Evolutionary conservation across 495 filamentous ascomycete species (phyloP).

Genomic region (Tetracladium setigerum): DNA sequence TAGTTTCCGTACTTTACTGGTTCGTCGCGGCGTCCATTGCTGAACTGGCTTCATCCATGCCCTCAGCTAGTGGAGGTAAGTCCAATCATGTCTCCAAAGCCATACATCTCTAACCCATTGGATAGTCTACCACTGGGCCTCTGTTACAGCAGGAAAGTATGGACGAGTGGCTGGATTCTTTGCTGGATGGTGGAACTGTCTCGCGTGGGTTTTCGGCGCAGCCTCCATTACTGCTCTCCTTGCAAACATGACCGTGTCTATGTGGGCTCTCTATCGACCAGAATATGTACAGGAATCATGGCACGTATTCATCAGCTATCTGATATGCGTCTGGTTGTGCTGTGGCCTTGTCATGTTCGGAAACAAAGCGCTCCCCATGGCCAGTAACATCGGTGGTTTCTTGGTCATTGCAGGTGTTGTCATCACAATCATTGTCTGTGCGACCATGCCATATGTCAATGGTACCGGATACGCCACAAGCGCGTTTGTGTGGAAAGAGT

Average conservation of each 20-base stretch:
- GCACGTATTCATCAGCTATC: conserved; percentile 68
- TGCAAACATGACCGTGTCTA: conserved; percentile 56
- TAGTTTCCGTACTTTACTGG: conserved; percentile 14
- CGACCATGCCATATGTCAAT: conserved; percentile 56
- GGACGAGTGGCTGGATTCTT: conserved; percentile 69
- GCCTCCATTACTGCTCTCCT: conserved; percentile 64
- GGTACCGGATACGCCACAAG: conserved; percentile 41
- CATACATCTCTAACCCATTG: background rate
- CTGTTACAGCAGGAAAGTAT: conserved; percentile 62
- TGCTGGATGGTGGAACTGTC: conserved; percentile 72
- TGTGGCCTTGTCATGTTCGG: conserved; percentile 59
- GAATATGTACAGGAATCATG: conserved; percentile 54
- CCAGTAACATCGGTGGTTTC: conserved; percentile 61
- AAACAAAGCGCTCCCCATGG: conserved; percentile 57
- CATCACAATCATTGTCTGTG: conserved; percentile 66
- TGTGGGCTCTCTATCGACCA: conserved; percentile 67
- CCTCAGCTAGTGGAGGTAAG: conserved; percentile 56
- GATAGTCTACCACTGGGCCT: conserved; percentile 76
- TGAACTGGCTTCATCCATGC: conserved; percentile 71
- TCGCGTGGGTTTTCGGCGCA: conserved; percentile 65
- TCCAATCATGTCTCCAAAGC: background rate
- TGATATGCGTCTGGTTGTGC: conserved; percentile 59
- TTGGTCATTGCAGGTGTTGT: conserved; percentile 62
- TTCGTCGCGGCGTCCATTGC: conserved; percentile 31
- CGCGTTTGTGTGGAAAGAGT: conserved; percentile 47